Percentiles rank a stretch among this genome's conserved stretches.
Evolutionary conservation across 2,329 filamentous ascomycete species (phyloP).

Genomic region (Annulohypoxylon truncatum): DNA sequence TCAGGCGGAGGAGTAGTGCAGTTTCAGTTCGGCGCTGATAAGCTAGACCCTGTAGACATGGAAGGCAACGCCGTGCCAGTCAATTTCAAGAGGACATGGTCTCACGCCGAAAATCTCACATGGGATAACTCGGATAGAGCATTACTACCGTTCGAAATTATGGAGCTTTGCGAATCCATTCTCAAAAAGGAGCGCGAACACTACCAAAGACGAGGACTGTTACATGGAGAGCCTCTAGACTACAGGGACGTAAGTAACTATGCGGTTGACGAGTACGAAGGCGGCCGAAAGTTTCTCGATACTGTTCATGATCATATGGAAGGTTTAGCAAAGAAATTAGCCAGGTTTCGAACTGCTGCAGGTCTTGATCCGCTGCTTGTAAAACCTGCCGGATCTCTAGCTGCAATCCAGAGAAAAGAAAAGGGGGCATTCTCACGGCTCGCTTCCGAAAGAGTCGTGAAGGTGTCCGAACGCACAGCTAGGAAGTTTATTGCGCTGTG

Average conservation of each 20-base stretch:
- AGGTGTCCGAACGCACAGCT: constrained; percentile 81
- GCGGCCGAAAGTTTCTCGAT: constrained; percentile 82
- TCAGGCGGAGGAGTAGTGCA: constrained; percentile 91
- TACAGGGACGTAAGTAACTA: constrained; percentile 78
- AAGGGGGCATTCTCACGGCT: constrained; percentile 40
- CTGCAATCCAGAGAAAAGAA: constrained; percentile 49
- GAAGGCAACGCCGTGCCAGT: constrained; percentile 93
- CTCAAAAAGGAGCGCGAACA: constrained; percentile 75
- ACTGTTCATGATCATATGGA: constrained; percentile 80
- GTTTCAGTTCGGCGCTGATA: constrained; percentile 97
- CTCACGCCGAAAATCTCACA: constrained; percentile 79
- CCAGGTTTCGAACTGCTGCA: constrained; percentile 61
- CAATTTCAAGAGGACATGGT: constrained; percentile 91
- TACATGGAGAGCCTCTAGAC: constrained; percentile 70
- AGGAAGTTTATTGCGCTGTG: constrained; percentile 83
- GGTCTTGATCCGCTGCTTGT: constrained; percentile 59
- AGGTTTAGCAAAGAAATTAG: constrained; percentile 70
- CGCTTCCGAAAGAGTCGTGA: constrained; percentile 77
- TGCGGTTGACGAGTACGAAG: constrained; percentile 82
- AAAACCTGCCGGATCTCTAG: constrained; percentile 39
- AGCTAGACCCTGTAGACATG: constrained; percentile 97
- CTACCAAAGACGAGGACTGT: constrained; percentile 69
- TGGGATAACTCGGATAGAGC: constrained; percentile 82
- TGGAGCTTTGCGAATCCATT: constrained; percentile 73
- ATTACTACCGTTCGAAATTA: constrained; percentile 79